Conservation (phyloP, 495 filamentous ascomycete genomes). For the Chaetomium fimeti region DNA sequence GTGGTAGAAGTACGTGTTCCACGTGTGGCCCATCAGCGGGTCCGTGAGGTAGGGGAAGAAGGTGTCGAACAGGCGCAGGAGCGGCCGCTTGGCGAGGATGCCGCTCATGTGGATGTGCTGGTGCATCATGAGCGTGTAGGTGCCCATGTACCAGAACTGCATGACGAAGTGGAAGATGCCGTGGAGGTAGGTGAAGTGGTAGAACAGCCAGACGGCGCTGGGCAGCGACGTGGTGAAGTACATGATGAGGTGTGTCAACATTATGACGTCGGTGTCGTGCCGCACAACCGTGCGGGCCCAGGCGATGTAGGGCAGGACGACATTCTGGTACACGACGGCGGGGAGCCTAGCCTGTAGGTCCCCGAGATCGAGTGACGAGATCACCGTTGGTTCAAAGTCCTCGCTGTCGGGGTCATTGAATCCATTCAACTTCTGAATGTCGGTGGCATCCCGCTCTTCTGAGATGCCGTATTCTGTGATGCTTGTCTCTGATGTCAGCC, state of each 20-base stretch:
- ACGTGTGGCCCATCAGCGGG: conserved; percentile 14
- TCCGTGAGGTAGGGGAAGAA: conserved; percentile 13
- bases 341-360: conserved; percentile 5
- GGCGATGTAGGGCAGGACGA: conserved; percentile 1
- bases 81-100: conserved; percentile 2
- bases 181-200: conserved; percentile 12
- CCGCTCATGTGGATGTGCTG: conserved; percentile 13
- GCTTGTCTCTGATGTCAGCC: conserved; percentile 1
- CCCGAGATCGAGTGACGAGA: conserved; percentile 2
- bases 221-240: conserved; percentile 12
- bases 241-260: conserved; percentile 10
- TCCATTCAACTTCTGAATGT: background rate
- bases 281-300: conserved; percentile 4
- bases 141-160: conserved; percentile 14
- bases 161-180: conserved; percentile 11
- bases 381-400: conserved; percentile 4
- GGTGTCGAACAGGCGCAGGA: conserved; percentile 6
- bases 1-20: conserved; percentile 14
- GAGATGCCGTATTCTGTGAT: conserved; percentile 11
- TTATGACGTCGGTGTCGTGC: conserved; percentile 5
- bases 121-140: conserved; percentile 15
- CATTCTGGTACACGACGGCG: background rate
- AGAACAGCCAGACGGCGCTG: conserved; percentile 12
- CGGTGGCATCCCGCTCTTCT: conserved; percentile 2
- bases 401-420: conserved; percentile 4